Base-by-base conservation (phyloP, 495 filamentous ascomycete species). In the Penicillium herquei region DNA sequence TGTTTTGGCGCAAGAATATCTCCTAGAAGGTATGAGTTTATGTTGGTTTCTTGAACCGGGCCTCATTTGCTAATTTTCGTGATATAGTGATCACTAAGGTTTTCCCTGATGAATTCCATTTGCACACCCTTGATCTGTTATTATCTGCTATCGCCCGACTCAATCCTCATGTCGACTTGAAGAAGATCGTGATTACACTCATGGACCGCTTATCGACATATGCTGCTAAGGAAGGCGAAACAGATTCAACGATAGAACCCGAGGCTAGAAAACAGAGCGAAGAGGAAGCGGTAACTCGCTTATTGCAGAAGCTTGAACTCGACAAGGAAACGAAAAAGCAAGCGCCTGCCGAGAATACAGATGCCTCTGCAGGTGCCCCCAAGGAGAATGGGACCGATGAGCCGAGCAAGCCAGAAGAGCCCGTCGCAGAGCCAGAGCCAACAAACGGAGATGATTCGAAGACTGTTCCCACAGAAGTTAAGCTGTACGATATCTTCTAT, bases 71-170 rank as follows among this genome's bases (percentile, higher is more conserved):
- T 78, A 59, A 70, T 21, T 39, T 40, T 47, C 32, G 51, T 18
- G 17, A 61, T 52, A 89, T 52, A 89, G 95, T 98, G 56, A 93
- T 98, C 58, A 98, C 95, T 3, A 95, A 98, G 72, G 94, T 98
- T 42, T 98, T 98, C 74, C 95, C 94, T 2, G 94, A 98, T 74
- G 94, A 98, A 70, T 98, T 91, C 67, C 94, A 98, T 68, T 83
- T 98, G 11, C 92, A 98, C 66, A 98, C 94, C 0, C 81, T 98
- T 12, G 95, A 98, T 65, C 87, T 96, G 64, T 86, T 98, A 61
- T 82, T 98, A 31, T 92, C 87, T 26, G 93, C 92, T 3, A 95
- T 95, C 32, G 89, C 93, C 18, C 78, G 92, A 55, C 80, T 98
- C 42, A 96, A 98, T 61, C 94, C 91, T 2, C 88, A 96, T 70